Evolutionary conservation across 2,329 filamentous ascomycete genomes (phyloP).

Genomic region (Sodiomyces alkalinus): DNA sequence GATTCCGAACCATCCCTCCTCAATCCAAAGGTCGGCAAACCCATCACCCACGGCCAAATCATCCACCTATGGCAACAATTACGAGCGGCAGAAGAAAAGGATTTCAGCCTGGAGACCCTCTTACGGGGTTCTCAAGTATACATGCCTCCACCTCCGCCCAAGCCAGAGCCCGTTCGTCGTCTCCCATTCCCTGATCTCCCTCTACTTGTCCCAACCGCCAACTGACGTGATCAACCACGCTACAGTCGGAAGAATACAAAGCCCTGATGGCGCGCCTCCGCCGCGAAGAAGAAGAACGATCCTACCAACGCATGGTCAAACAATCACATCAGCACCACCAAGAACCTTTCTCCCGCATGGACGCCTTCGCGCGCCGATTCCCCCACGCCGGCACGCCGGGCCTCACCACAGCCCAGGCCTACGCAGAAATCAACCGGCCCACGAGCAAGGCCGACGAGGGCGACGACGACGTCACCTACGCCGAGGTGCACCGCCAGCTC

Average conservation of each 20-base stretch:
- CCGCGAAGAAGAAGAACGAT: slow-evolving; percentile 63
- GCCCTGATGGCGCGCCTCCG: slow-evolving; percentile 77
- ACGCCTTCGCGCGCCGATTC: slow-evolving; percentile 46
- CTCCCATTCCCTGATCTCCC: neutral
- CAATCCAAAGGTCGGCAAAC: slow-evolving; percentile 40
- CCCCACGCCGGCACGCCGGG: too few relatives aligned
- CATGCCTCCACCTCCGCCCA: slow-evolving; percentile 63
- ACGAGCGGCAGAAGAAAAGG: slow-evolving; percentile 15
- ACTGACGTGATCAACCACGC: too few relatives aligned
- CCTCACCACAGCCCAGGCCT: slow-evolving; percentile 33
- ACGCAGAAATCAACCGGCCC: slow-evolving; percentile 37
- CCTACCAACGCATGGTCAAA: slow-evolving; percentile 69
- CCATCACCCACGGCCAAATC: slow-evolving; percentile 58
- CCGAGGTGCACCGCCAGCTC: slow-evolving; percentile 66
- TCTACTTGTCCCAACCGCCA: slow-evolving; percentile 3
- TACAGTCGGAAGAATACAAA: slow-evolving; percentile 65
- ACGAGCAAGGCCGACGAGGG: slow-evolving; percentile 29
- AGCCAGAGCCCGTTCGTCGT: slow-evolving; percentile 54
- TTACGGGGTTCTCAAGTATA: slow-evolving; percentile 61
- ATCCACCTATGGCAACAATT: slow-evolving; percentile 44
- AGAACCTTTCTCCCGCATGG: slow-evolving; percentile 30
- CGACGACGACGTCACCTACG: slow-evolving; percentile 51
- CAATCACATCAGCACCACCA: too few relatives aligned
- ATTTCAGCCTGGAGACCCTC: slow-evolving; percentile 49
- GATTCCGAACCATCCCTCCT: slow-evolving; percentile 31